Evolutionary conservation across 2,329 filamentous ascomycete species (phyloP), one percentile per base, ranked within the genome.

Genomic region (Keithomyces neogunnii): DNA sequence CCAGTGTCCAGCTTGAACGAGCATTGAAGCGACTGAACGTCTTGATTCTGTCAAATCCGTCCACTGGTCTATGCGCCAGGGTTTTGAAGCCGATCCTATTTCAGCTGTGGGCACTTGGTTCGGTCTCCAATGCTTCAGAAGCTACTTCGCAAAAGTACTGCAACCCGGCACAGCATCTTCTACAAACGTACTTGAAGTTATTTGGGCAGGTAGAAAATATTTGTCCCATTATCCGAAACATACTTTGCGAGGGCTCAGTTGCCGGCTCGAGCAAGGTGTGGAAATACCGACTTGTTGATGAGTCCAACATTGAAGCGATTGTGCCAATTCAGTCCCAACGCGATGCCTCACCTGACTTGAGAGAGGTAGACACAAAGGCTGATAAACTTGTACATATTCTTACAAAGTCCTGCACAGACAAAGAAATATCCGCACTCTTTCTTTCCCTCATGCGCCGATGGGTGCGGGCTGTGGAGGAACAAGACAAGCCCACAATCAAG

Each of bases 11-110:
- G 2, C 64, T 88, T 4, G 67, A 71, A 19, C 63, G 63, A 35
- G 75, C 80, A 1, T 61, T 89, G 2, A 71, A 68, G 33, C 74
- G 84, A 13, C 63, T 89, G 1, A 73, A 71, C 36, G 70, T 74
- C 1, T 66, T 89, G 1, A 62, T 83, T 1, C 70, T 78, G 26
- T 84, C 82, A 0, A 85, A 85, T 59, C 83, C 84, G 0, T 84
- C 86, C 51, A 80, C 84, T 0, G 82, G 82, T 0, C 66, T 88
- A 8, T 78, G 82, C 44, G 82, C 76, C 55, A 73, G 85, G 48
- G 68, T 89, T 1, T 64, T 88, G 2, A 69, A 71, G 3, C 80
- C 80, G 1, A 60, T 87, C 2, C 58, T 86, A 3, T 64, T 82
- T 4, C 77, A 84, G 1, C 67, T 89, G 0, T 89, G 85, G 85